phyloP scores from a whole-genome alignment of 23 red algal species.

The Agarophyton chilense region DNA sequence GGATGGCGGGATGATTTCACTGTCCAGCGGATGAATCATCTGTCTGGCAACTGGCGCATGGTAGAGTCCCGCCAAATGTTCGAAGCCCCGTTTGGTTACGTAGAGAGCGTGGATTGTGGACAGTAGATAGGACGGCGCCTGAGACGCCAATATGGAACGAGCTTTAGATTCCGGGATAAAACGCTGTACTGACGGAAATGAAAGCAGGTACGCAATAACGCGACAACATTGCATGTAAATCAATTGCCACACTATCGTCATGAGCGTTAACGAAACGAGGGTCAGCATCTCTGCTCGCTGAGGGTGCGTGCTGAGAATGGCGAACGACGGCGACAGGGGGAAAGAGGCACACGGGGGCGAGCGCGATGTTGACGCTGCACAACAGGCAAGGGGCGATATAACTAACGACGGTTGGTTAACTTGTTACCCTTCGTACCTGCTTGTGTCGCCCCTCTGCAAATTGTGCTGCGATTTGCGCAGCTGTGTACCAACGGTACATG shows the following conservation, averaged over 20 bases:
- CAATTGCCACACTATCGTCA: background rate
- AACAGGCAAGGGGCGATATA: too few species aligned
- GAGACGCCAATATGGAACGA: conserved; percentile 11
- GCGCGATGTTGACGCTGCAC: too few species aligned
- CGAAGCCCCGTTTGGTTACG: conserved; percentile 41
- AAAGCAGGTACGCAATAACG: background rate
- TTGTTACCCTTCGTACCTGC: too few species aligned
- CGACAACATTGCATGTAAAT: conserved; percentile 6
- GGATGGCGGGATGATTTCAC: background rate
- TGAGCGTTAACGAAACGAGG: background rate
- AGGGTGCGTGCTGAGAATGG: too few species aligned
- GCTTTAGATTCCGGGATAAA: conserved; percentile 25
- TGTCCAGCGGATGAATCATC: conserved; percentile 32
- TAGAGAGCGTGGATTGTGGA: conserved; percentile 74
- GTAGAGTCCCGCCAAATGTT: conserved; percentile 46
- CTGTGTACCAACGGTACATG: too few species aligned
- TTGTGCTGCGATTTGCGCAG: too few species aligned
- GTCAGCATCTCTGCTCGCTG: background rate
- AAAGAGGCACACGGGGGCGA: background rate
- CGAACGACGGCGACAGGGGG: background rate
- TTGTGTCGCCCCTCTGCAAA: too few species aligned
- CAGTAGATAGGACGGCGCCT: conserved; percentile 58
- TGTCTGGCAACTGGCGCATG: conserved; percentile 18
- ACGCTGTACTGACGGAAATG: background rate
- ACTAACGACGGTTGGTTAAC: too few species aligned